A percentile compares a stretch with the other conserved stretches of the same genome.
Evolutionary conservation across 1,284 basidiomycete genomes (phyloP).

Genomic region (Mycosarcoma maydis): DNA sequence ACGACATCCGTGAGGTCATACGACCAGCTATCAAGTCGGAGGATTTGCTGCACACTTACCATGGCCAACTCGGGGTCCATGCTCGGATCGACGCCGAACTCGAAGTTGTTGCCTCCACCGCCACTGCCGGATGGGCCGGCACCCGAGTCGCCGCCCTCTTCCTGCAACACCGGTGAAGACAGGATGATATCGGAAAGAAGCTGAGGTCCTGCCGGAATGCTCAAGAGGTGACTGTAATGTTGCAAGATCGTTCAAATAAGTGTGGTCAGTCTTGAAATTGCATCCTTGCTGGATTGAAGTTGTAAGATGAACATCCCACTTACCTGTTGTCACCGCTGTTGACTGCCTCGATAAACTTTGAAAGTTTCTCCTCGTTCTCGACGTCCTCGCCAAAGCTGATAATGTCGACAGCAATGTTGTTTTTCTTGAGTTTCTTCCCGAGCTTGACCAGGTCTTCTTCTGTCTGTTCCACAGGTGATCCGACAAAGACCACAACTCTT

Average conservation of each 20-base stretch:
- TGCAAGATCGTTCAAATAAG: background rate
- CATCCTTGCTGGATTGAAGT: too few relatives aligned
- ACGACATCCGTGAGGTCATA: background rate
- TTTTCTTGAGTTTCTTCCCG: slow-evolving; percentile 98
- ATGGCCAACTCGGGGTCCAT: slow-evolving; percentile 97
- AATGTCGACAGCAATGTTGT: slow-evolving; percentile 95
- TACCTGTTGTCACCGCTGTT: slow-evolving; percentile 84
- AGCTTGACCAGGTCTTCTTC: slow-evolving; percentile 73
- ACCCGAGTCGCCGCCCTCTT: slow-evolving; percentile 72
- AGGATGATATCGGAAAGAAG: slow-evolving; percentile 86
- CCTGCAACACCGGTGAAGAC: slow-evolving; percentile 83
- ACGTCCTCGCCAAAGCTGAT: slow-evolving; percentile 77
- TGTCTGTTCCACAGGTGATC: slow-evolving; percentile 73
- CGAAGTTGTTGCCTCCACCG: slow-evolving; percentile 70
- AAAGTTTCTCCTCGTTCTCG: slow-evolving; percentile 73
- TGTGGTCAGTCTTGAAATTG: too few relatives aligned
- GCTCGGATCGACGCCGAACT: slow-evolving; percentile 91
- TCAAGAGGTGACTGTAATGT: slow-evolving; percentile 74
- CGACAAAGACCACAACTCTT: slow-evolving; percentile 91
- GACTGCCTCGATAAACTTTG: slow-evolving; percentile 80
- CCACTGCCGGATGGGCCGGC: slow-evolving; percentile 68
- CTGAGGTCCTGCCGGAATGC: slow-evolving; percentile 78
- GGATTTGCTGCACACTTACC: slow-evolving; percentile 71
- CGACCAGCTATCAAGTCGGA: too few relatives aligned
- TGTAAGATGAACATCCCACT: too few relatives aligned